Percentiles rank a stretch among this genome's conserved stretches.
phyloP scores from a whole-genome alignment of 2,329 filamentous ascomycete genomes.

The Trichoderma sp. region DNA sequence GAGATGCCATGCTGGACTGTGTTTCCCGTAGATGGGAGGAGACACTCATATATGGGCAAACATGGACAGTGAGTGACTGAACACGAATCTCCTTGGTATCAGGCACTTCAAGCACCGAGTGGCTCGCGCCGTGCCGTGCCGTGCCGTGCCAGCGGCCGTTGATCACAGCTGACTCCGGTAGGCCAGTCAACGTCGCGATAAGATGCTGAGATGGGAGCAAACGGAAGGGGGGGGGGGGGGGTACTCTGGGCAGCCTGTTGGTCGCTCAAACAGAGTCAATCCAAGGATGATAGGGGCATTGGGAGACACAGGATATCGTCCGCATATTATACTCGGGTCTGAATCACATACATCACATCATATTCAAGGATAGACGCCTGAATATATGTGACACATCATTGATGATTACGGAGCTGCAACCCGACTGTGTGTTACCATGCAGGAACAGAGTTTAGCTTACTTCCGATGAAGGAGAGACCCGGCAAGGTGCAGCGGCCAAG shows the following conservation, averaged over 20 bases:
- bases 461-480: constrained; percentile 13
- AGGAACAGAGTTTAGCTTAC: constrained; percentile 19
- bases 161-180: not conserved
- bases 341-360: not conserved
- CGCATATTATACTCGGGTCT: not conserved
- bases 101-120: not conserved
- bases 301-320: not conserved
- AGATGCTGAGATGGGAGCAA: not conserved
- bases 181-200: not conserved
- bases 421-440: constrained; percentile 23
- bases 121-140: constrained; percentile 2
- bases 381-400: constrained; percentile 19
- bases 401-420: constrained; percentile 19
- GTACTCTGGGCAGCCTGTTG: not conserved
- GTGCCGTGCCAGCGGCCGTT: not conserved
- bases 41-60: not conserved
- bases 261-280: not conserved
- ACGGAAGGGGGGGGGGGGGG: not conserved
- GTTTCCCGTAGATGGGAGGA: not conserved
- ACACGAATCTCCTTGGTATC: not conserved
- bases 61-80: not conserved
- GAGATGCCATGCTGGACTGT: constrained; percentile 11
- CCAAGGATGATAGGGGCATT: no score
- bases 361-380: constrained; percentile 12
- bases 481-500: constrained; percentile 5